These are phyloP conservation scores for Cercospora sp. DNA, from an alignment of 2,329 filamentous ascomycete species.

Conservation along the genomic window DNA sequence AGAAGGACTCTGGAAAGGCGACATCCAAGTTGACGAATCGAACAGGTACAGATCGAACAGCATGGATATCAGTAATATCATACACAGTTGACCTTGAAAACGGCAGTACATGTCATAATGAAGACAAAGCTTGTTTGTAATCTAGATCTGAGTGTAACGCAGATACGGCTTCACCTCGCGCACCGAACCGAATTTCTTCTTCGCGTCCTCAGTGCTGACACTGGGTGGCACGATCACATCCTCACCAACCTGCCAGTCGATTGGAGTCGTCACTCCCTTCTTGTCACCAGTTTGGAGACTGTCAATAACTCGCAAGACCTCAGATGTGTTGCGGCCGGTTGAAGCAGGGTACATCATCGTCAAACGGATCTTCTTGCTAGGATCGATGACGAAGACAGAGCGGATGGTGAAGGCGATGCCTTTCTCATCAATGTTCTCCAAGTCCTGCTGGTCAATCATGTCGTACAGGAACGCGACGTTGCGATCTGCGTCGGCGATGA, in stretches of 20 bases:
- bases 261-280: slow-evolving; percentile 68
- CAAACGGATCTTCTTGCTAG: slow-evolving; percentile 86
- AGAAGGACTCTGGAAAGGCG: slow-evolving; percentile 6
- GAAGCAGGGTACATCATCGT: slow-evolving; percentile 92
- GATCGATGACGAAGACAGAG: slow-evolving; percentile 92
- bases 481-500: slow-evolving; percentile 53
- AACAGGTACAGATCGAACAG: slow-evolving; percentile 9
- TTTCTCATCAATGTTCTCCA: slow-evolving; percentile 39
- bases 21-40: slow-evolving; percentile 8
- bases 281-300: slow-evolving; percentile 70
- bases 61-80: slow-evolving; percentile 8
- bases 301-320: slow-evolving; percentile 61
- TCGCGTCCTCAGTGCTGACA: slow-evolving; percentile 80
- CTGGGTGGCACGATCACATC: slow-evolving; percentile 89
- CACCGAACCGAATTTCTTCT: slow-evolving; percentile 79
- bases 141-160: slow-evolving; percentile 61
- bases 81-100: slow-evolving; percentile 1
- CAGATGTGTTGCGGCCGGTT: slow-evolving; percentile 66
- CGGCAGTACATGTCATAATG: neutral
- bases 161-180: slow-evolving; percentile 67
- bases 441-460: slow-evolving; percentile 45
- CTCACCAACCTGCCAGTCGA: slow-evolving; percentile 85
- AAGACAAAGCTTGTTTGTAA: neutral
- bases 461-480: slow-evolving; percentile 52
- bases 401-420: slow-evolving; percentile 87